Evolutionary conservation across 345 rosid genomes (phyloP).

Genomic region (Moringa oleifera): DNA sequence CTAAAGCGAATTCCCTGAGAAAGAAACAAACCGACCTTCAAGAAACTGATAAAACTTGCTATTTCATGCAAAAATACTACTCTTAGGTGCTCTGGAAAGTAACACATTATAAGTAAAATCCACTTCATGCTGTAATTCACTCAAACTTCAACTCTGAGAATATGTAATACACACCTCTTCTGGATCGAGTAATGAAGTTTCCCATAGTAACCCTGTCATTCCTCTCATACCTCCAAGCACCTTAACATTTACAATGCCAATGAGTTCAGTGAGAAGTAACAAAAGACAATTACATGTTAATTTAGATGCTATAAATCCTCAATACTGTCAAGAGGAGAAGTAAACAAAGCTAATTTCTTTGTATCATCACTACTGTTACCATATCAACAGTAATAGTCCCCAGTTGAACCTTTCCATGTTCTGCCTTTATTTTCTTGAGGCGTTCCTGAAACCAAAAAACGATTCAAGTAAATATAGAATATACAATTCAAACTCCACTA

Average conservation of each 20-base stretch:
- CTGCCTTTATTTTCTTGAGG: conserved; percentile 75
- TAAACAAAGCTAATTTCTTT: not conserved
- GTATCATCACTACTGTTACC: conserved; percentile 38
- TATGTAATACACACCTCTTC: conserved; percentile 58
- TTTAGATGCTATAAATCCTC: not conserved
- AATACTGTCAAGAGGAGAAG: not conserved
- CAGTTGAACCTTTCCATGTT: conserved; percentile 83
- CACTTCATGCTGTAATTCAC: too few species aligned
- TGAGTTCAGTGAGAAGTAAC: conserved; percentile 4
- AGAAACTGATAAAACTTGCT: not conserved
- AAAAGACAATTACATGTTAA: not conserved
- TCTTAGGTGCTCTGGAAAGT: too few species aligned
- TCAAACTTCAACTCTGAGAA: not conserved
- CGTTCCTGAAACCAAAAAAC: conserved; percentile 60
- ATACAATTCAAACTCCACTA: not conserved
- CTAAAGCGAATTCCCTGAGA: conserved; percentile 91
- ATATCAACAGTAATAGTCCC: conserved; percentile 92
- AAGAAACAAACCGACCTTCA: not conserved
- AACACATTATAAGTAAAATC: too few species aligned
- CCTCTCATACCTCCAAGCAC: conserved; percentile 99
- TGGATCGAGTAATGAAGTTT: conserved; percentile 93
- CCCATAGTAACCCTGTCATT: conserved; percentile 97
- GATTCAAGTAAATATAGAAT: conserved; percentile 1
- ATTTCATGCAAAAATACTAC: not conserved
- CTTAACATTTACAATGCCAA: conserved; percentile 29